These are phyloP conservation scores for Suillus hirtellus DNA, from an alignment of 768 basidiomycete genomes.

Conservation along the genomic window DNA sequence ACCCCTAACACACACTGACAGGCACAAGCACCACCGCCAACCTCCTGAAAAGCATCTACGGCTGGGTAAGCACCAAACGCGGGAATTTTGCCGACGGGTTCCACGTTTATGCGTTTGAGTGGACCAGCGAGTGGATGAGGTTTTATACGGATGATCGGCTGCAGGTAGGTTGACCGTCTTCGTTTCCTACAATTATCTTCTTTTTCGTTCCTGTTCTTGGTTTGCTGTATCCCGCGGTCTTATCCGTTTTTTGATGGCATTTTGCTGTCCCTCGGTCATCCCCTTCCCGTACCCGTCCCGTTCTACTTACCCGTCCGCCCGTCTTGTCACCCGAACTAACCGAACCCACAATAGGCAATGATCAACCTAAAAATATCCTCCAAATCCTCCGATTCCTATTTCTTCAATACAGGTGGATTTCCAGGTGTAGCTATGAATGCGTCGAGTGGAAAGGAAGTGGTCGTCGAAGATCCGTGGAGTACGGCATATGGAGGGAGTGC, in stretches of 20 bases:
- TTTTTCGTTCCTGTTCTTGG: neutral
- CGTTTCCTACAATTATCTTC: neutral
- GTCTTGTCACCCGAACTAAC: too few species aligned
- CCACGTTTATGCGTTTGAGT: constrained; percentile 59
- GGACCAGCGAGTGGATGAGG: constrained; percentile 57
- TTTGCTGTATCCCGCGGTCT: neutral
- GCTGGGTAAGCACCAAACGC: constrained; percentile 39
- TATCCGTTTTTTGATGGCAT: neutral
- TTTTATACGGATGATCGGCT: constrained; percentile 55
- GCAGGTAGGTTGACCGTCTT: constrained; percentile 7
- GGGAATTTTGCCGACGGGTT: constrained; percentile 47
- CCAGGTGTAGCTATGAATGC: constrained; percentile 49
- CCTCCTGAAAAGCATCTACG: constrained; percentile 39
- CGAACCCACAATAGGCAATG: constrained; percentile 37
- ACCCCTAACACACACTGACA: constrained; percentile 7
- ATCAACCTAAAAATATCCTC: constrained; percentile 46
- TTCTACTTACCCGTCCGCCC: too few species aligned
- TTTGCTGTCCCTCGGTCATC: neutral
- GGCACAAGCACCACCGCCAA: constrained; percentile 14
- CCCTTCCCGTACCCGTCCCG: neutral
- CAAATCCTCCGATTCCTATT: constrained; percentile 43
- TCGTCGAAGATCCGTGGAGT: constrained; percentile 52
- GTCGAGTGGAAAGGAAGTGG: constrained; percentile 38
- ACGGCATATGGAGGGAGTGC: constrained; percentile 40
- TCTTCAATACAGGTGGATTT: constrained; percentile 54